These are phyloP conservation scores for slime mould (Dictyostelium discoideum) DNA, from an alignment of 78 protist genomes.

Conservation along the genomic window DNA sequence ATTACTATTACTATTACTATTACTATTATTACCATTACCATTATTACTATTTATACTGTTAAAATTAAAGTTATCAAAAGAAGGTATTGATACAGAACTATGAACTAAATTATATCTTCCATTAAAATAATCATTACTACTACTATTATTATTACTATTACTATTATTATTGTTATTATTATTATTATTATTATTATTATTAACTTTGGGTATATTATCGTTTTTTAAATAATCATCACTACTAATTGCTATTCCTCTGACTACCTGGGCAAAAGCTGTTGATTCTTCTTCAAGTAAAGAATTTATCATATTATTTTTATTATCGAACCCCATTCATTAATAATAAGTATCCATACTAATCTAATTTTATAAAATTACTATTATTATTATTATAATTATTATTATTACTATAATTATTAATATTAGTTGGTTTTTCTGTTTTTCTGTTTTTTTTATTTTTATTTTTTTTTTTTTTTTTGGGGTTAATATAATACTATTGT, in stretches of 20 bases:
- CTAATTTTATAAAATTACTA: no score
- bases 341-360: not conserved
- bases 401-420: no score
- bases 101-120: constrained; percentile 19
- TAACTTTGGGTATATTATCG: not conserved
- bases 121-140: not conserved
- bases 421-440: not conserved
- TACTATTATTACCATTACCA: not conserved
- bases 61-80: not conserved
- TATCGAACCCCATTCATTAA: not conserved
- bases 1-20: not conserved
- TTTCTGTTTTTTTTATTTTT: no score
- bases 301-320: not conserved
- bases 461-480: not conserved
- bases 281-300: not conserved
- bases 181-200: not conserved
- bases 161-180: not conserved
- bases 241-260: not conserved
- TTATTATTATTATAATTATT: no score
- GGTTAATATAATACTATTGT: not conserved
- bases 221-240: not conserved
- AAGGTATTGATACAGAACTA: constrained; percentile 1
- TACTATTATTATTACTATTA: not conserved
- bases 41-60: not conserved
- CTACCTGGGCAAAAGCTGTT: not conserved